phyloP scores from a whole-genome alignment of 2,329 filamentous ascomycete species.

The Trichoderma guizhouense region DNA sequence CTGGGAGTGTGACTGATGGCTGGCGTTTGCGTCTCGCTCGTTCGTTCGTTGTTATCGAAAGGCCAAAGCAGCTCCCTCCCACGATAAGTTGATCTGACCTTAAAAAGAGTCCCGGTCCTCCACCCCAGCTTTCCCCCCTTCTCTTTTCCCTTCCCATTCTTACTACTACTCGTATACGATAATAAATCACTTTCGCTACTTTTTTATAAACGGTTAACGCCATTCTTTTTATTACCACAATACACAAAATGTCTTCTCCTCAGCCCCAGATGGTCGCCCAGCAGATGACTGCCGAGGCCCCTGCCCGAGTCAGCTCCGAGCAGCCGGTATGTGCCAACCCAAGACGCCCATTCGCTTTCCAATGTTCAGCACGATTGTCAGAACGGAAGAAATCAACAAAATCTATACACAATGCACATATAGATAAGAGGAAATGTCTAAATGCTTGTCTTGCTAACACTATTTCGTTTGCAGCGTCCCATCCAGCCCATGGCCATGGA shows the following conservation, averaged over 20 bases:
- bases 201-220: background rate
- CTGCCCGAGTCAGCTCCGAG: constrained; percentile 30
- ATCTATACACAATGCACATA: background rate
- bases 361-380: background rate
- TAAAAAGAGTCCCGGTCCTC: constrained; percentile 4
- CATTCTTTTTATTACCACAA: background rate
- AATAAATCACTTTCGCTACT: background rate
- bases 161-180: background rate
- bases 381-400: background rate
- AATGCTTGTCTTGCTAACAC: background rate
- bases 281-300: constrained; percentile 31
- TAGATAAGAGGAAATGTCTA: background rate
- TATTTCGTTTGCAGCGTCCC: constrained; percentile 28
- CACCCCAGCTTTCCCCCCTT: background rate
- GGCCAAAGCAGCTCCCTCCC: background rate
- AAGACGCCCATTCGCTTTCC: background rate
- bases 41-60: background rate
- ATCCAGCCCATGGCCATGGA: constrained; percentile 36
- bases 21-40: background rate
- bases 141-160: background rate
- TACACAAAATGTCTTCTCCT: constrained; percentile 17
- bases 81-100: background rate
- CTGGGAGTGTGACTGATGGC: background rate
- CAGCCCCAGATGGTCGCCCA: constrained; percentile 33
- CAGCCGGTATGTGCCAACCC: constrained; percentile 33